Evolutionary conservation across 164 flowering plant species (phyloP).

Genomic region (Vitis rotundifolia): DNA sequence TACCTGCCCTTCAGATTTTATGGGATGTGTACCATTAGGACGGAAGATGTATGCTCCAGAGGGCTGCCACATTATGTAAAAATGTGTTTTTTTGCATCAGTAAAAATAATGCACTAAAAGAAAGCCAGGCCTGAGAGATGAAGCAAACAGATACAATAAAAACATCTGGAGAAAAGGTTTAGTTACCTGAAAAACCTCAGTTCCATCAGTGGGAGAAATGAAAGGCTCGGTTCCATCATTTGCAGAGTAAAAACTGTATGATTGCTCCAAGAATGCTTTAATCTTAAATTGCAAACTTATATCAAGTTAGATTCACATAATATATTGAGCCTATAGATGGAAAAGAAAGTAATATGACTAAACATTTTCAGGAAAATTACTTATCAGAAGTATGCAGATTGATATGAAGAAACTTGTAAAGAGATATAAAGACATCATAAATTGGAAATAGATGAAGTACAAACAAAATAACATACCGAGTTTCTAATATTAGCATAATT

Average conservation of each 20-base stretch:
- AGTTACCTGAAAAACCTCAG: slow-evolving; percentile 36
- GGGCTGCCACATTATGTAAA: slow-evolving; percentile 15
- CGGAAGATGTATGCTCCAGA: slow-evolving; percentile 94
- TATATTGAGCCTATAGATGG: neutral
- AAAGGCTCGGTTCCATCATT: slow-evolving; percentile 23
- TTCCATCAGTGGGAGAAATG: no score
- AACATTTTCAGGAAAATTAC: no score
- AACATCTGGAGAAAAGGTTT: neutral
- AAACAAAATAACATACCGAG: slow-evolving; percentile 23
- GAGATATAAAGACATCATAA: neutral
- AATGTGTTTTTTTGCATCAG: no score
- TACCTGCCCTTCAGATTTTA: slow-evolving; percentile 46
- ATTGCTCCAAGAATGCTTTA: slow-evolving; percentile 27
- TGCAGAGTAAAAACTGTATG: slow-evolving; percentile 36
- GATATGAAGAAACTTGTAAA: no score
- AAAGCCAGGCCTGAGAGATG: neutral
- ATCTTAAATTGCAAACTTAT: slow-evolving; percentile 21
- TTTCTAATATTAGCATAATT: slow-evolving; percentile 31
- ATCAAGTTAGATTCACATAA: neutral
- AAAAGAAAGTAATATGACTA: no score
- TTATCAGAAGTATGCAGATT: no score
- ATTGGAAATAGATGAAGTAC: neutral
- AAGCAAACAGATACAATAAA: neutral
- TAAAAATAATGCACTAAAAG: neutral
- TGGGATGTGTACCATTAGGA: slow-evolving; percentile 73